Base-by-base conservation (phyloP, 495 filamentous ascomycete genomes). In the Cladorrhinum samala region DNA sequence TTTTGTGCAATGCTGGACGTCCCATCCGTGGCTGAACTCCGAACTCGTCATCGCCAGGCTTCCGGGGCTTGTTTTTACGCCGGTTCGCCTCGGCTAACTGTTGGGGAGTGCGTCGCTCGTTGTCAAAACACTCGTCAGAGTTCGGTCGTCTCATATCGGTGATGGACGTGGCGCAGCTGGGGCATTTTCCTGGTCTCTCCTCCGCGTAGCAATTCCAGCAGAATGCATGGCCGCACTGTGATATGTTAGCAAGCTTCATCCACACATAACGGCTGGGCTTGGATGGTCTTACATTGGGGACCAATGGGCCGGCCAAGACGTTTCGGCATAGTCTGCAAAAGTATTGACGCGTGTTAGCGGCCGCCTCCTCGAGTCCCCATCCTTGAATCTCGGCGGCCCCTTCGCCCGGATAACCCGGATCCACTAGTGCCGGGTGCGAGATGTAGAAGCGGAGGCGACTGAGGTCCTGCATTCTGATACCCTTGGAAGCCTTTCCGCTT, bases 171-270 rank as follows among this genome's bases (percentile, higher is more conserved):
- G n/a, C n/a, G n/a, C n/a, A n/a, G n/a, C n/a, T n/a, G n/a, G n/a
- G n/a, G n/a, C n/a, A n/a, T n/a, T n/a, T n/a, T n/a, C n/a, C n/a
- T n/a, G n/a, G n/a, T n/a, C n/a, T n/a, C n/a, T n/a, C n/a, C n/a
- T n/a, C n/a, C n/a, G n/a, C n/a, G n/a, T n/a, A n/a, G n/a, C n/a
- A 70, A 9, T 42, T 24, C 2, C 21, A 20, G 47, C 67, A 70
- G 24, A 65, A 68, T n/a, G 59, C 53, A 49, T 71, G 66, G 8
- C 52, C 51, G 45, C 68, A 71, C 63, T 69, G 9, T n/a, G 33
- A 23, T 8, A 36, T 14, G 19, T 43, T 33, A 46, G 24, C 27
- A 42, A 19, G 18, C 20, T 21, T 45, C 14, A n/a, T 4, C 23
- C 42, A 7, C 13, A 9, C 3, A 24, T 44, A 11, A 7, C 38